Evolutionary conservation across 2,329 filamentous ascomycete genomes (phyloP).

Genomic region (Ascochyta lentis): DNA sequence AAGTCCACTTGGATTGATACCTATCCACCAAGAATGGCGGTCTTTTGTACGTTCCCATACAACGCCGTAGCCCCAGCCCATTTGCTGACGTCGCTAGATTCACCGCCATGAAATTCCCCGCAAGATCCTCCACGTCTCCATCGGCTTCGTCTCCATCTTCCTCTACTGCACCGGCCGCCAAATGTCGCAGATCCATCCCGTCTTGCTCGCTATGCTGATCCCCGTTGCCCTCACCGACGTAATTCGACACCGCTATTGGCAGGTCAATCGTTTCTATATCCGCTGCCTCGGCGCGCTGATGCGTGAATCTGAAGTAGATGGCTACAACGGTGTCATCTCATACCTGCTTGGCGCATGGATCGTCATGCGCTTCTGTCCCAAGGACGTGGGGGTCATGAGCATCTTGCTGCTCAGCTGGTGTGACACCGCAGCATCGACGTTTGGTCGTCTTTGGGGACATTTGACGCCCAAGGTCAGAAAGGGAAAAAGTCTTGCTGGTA

Average conservation of each 20-base stretch:
- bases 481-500: constrained; percentile 92
- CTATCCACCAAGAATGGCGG: constrained; percentile 90
- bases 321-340: constrained; percentile 97
- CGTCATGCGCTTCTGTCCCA: constrained; percentile 85
- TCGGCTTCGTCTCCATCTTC: constrained; percentile 90
- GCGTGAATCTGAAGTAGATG: constrained; percentile 92
- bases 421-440: constrained; percentile 94
- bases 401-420: constrained; percentile 96
- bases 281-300: constrained; percentile 85
- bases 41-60: constrained; percentile 68
- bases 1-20: constrained; percentile 90
- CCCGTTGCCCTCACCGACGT: constrained; percentile 85
- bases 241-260: constrained; percentile 79
- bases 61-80: not conserved
- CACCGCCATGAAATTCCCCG: constrained; percentile 97
- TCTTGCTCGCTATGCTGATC: constrained; percentile 78
- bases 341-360: constrained; percentile 91
- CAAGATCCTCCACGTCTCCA: constrained; percentile 92
- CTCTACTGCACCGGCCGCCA: constrained; percentile 84
- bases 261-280: constrained; percentile 88
- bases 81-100: constrained; percentile 47
- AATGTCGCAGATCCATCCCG: constrained; percentile 78
- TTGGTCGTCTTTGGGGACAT: constrained; percentile 86
- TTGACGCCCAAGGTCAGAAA: constrained; percentile 85
- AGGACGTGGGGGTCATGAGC: constrained; percentile 89